Evolutionary conservation across 2,329 filamentous ascomycete genomes (phyloP), one percentile per base, ranked within the genome.

Genomic region (Aspergillus ustus): DNA sequence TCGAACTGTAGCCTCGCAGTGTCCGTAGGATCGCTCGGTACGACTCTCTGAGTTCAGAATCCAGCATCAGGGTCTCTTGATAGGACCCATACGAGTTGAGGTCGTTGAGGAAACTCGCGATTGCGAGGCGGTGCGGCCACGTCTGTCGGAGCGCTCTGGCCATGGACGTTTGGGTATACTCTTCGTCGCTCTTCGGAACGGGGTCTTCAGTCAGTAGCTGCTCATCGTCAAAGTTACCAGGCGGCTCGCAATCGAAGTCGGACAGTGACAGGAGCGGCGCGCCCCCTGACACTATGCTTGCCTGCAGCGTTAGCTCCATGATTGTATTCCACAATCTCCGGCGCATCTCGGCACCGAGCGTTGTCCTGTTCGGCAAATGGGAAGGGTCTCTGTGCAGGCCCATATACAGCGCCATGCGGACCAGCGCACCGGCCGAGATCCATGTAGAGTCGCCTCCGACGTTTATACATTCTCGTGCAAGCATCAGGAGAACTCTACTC

Each of bases 1-100:
- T 52, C 4, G 57, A 57, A 7, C 15, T 54, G 31, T 58, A 67
- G 17, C 19, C 43, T 29, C 70, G 66, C 0, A 76, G 31, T 2
- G 56, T 76, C 3, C 68, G 75, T 11, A 72, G 73, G 0, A 85
- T 61, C 1, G 58, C 62, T 59, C 79, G 83, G 67, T 84, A 85
- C 0, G 77, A 72, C 0, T 69, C 65, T 15, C 80, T 73, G 1
- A 84, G 70, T n/a, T 83, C 81, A 2, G 75, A 76, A 4, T 82
- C 81, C 74, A 71, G 59, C 1, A 59, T 62, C 17, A 73, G 53
- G 0, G 66, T 64, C 25, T 70, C 67, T 31, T 71, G 65, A 34
- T 73, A 74, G 13, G 67, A 63, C 4, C 50, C 52, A 9, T 68
- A 60, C 1, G 64, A 59, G 19, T 52, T 37, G 17, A 73, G 53